Conservation (phyloP, 148 eudicot species). For the Rhododendron simsii region DNA sequence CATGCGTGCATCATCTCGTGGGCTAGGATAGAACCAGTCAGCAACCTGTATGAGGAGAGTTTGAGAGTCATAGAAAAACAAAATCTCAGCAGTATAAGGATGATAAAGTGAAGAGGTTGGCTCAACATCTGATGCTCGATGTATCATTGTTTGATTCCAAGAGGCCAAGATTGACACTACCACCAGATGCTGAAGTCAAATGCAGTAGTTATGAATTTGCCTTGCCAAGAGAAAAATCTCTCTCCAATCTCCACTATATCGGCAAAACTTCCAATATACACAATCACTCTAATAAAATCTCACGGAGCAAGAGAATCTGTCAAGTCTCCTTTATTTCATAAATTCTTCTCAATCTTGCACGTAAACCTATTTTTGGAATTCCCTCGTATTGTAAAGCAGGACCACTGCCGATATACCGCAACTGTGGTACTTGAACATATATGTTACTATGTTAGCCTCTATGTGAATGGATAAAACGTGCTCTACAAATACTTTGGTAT, state of each 20-base stretch:
- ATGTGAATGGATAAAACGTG: neutral
- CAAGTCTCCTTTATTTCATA: neutral
- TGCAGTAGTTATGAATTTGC: neutral
- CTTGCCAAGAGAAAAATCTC: neutral
- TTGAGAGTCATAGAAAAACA: neutral
- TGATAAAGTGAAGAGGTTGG: neutral
- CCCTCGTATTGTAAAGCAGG: neutral
- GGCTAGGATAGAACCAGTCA: conserved; percentile 69
- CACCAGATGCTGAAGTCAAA: neutral
- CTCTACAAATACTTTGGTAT: neutral
- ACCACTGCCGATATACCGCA: neutral
- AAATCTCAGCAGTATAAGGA: neutral
- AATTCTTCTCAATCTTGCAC: neutral
- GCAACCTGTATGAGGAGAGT: conserved; percentile 36
- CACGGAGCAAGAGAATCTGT: neutral
- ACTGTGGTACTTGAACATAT: neutral
- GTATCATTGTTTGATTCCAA: neutral
- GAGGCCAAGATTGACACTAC: neutral
- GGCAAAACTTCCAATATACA: neutral
- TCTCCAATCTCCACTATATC: neutral
- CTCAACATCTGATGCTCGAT: neutral
- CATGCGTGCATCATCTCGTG: conserved; percentile 86
- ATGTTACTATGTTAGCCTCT: neutral
- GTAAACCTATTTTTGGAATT: neutral
- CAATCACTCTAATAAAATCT: neutral